phyloP scores from a whole-genome alignment of 441 rosid species.

The Brassica balearica region DNA sequence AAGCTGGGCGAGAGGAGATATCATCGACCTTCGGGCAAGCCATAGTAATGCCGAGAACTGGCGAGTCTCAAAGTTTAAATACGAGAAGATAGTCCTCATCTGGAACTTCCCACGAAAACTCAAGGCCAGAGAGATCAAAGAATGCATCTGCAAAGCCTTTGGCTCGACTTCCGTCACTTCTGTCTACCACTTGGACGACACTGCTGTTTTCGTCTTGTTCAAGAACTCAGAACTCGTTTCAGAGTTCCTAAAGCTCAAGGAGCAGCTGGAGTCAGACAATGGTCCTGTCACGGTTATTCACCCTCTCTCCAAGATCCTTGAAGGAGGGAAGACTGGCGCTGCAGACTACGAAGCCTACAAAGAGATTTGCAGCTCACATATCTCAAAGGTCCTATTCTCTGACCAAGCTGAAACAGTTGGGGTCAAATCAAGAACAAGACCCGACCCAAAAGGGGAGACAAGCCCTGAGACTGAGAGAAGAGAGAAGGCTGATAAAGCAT shows the following conservation, averaged over 20 bases:
- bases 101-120: constrained; percentile 80
- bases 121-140: constrained; percentile 65
- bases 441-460: constrained; percentile 25
- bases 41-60: constrained; percentile 49
- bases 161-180: constrained; percentile 65
- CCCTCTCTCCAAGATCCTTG: constrained; percentile 77
- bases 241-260: constrained; percentile 69
- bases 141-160: constrained; percentile 28
- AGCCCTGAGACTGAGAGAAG: constrained; percentile 32
- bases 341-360: constrained; percentile 78
- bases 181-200: constrained; percentile 65
- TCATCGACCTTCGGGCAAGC: constrained; percentile 68
- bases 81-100: constrained; percentile 64
- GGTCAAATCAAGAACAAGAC: constrained; percentile 60
- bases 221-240: constrained; percentile 59
- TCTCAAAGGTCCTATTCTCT: constrained; percentile 64
- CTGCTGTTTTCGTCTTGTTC: constrained; percentile 81
- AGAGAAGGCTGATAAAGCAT: constrained; percentile 35
- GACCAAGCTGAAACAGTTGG: constrained; percentile 86
- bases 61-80: constrained; percentile 45
- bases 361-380: constrained; percentile 78
- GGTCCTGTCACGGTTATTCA: constrained; percentile 68
- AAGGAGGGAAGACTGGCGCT: constrained; percentile 78
- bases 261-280: constrained; percentile 59
- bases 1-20: constrained; percentile 78